Evolutionary conservation across 1,284 basidiomycete species (phyloP).

Genomic region (Cutaneotrichosporon sp.): DNA sequence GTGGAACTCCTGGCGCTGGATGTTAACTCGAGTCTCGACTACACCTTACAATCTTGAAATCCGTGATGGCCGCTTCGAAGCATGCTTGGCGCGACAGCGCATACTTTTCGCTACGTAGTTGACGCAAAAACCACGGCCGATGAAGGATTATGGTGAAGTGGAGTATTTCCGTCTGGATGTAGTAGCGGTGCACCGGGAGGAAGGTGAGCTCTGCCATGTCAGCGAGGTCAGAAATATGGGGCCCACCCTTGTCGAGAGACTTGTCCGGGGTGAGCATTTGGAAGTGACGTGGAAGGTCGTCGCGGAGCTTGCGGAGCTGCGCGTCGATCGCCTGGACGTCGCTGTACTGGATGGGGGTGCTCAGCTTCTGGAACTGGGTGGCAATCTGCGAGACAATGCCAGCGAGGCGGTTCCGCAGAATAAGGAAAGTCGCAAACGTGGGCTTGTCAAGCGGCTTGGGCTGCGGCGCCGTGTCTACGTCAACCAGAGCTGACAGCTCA

Average conservation of each 20-base stretch:
- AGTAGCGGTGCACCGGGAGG: constrained; percentile 48
- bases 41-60: constrained; percentile 40
- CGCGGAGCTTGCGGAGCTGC: constrained; percentile 74
- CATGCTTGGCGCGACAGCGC: constrained; percentile 42
- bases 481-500: constrained; percentile 62
- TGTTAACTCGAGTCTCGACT: constrained; percentile 2
- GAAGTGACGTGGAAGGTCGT: constrained; percentile 64
- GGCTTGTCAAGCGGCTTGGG: constrained; percentile 58
- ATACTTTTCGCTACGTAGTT: constrained; percentile 38
- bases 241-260: constrained; percentile 37
- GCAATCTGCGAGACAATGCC: constrained; percentile 73
- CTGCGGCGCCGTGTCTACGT: constrained; percentile 14
- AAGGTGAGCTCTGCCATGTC: constrained; percentile 33
- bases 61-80: constrained; percentile 47
- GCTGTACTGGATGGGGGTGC: constrained; percentile 71
- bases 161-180: constrained; percentile 52
- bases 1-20: constrained; percentile 45
- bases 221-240: too few relatives aligned
- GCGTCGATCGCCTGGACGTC: constrained; percentile 81
- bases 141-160: constrained; percentile 51
- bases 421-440: constrained; percentile 78
- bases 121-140: constrained; percentile 50
- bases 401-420: constrained; percentile 81
- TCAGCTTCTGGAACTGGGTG: constrained; percentile 86
- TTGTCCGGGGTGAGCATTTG: constrained; percentile 37